Evolutionary conservation across 2,329 filamentous ascomycete genomes (phyloP).

Genomic region (Beauveria sp.): DNA sequence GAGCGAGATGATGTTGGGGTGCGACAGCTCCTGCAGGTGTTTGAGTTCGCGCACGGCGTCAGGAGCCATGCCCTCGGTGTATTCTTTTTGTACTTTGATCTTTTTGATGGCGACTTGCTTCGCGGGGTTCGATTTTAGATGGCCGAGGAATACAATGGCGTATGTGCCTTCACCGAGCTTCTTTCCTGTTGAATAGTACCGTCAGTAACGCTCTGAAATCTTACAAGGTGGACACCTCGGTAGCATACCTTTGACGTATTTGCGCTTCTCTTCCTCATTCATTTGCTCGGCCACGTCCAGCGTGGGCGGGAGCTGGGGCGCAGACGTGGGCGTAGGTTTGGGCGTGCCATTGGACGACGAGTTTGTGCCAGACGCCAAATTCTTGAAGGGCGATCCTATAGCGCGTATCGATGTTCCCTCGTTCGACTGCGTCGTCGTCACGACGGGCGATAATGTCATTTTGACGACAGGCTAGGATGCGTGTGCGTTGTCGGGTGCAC

Average conservation of each 20-base stretch:
- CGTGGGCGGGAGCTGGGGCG: slow-evolving; percentile 27
- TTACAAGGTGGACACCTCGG: not conserved
- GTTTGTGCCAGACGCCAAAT: slow-evolving; percentile 25
- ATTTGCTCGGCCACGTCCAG: slow-evolving; percentile 69
- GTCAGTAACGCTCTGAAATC: not conserved
- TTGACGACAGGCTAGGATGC: slow-evolving; percentile 10
- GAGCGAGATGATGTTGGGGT: slow-evolving; percentile 92
- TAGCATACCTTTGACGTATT: slow-evolving; percentile 74
- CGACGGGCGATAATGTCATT: slow-evolving; percentile 42
- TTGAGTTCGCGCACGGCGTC: slow-evolving; percentile 95
- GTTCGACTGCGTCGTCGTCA: slow-evolving; percentile 31
- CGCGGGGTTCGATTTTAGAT: slow-evolving; percentile 63
- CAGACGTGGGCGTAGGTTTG: slow-evolving; percentile 23
- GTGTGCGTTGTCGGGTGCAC: not conserved
- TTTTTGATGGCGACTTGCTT: slow-evolving; percentile 86
- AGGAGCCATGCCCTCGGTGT: slow-evolving; percentile 84
- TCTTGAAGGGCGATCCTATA: slow-evolving; percentile 38
- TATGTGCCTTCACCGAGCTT: slow-evolving; percentile 96
- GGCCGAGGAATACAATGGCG: slow-evolving; percentile 87
- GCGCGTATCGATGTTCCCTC: slow-evolving; percentile 22
- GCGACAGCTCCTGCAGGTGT: slow-evolving; percentile 85
- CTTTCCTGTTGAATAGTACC: slow-evolving; percentile 50
- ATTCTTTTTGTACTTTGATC: slow-evolving; percentile 81
- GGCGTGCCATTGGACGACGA: slow-evolving; percentile 41
- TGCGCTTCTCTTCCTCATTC: slow-evolving; percentile 73